These are phyloP conservation scores for Trametes versicolor DNA, from an alignment of 1,284 basidiomycete species.

Conservation along the genomic window DNA sequence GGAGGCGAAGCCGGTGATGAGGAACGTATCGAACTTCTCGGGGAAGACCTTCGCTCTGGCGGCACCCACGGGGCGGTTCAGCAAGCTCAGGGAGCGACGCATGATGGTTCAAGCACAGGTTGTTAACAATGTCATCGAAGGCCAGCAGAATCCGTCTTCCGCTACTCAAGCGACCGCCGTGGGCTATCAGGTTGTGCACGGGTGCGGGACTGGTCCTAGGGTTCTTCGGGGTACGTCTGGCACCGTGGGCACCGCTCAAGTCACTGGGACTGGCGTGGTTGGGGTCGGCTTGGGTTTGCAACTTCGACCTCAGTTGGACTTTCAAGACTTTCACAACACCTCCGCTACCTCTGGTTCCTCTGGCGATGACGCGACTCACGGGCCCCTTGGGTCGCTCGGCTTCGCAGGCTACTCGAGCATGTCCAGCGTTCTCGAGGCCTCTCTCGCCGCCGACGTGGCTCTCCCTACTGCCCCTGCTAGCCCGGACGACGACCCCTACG, in stretches of 20 bases:
- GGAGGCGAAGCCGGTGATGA: conserved; percentile 13
- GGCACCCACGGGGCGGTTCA: conserved; percentile 6
- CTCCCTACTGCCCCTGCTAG: neutral
- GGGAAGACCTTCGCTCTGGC: conserved; percentile 23
- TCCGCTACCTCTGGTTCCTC: conserved; percentile 1
- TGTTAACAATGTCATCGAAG: neutral
- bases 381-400: conserved; percentile 1
- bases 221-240: neutral
- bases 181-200: neutral
- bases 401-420: conserved; percentile 1
- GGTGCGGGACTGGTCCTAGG: conserved; percentile 6
- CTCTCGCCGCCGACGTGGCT: neutral
- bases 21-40: conserved; percentile 21
- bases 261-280: neutral
- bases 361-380: neutral
- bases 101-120: conserved; percentile 3
- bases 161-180: neutral
- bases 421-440: conserved; percentile 2
- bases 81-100: conserved; percentile 11
- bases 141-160: neutral
- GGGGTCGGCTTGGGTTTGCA: conserved; percentile 19
- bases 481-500: conserved; percentile 3
- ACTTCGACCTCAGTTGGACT: conserved; percentile 11
- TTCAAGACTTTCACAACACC: conserved; percentile 14
- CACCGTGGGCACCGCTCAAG: neutral